Evolutionary conservation across 202 grass and related monocot species (phyloP).

Genomic region (Carex sylvatica): DNA sequence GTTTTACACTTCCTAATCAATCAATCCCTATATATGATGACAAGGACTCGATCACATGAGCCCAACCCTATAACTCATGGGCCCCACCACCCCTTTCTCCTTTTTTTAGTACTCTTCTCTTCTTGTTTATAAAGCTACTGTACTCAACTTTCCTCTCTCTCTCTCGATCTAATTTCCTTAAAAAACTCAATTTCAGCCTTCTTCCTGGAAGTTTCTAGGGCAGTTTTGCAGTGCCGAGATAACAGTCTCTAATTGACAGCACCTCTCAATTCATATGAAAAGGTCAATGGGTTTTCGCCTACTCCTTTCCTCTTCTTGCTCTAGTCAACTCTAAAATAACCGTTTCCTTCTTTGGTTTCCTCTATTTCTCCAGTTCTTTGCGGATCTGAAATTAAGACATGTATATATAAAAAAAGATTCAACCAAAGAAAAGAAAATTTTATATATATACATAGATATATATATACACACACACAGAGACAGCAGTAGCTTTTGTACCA

Average conservation of each 20-base stretch:
- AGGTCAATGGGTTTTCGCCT: constrained; percentile 30
- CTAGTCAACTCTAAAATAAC: constrained; percentile 26
- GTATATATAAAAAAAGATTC: constrained; percentile 21
- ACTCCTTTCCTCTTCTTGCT: constrained; percentile 4
- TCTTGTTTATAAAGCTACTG: constrained; percentile 66
- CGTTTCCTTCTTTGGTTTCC: constrained; percentile 14
- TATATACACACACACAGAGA: neutral
- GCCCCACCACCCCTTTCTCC: constrained; percentile 22
- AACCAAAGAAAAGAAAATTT: constrained; percentile 5
- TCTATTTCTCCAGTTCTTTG: constrained; percentile 6
- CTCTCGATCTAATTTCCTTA: constrained; percentile 33
- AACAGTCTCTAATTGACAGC: neutral
- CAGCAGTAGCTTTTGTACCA: constrained; percentile 14
- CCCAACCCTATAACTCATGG: constrained; percentile 61
- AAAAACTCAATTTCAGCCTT: constrained; percentile 25
- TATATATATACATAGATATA: constrained; percentile 18
- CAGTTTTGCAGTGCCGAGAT: constrained; percentile 26
- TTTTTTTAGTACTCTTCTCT: neutral
- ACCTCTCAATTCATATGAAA: neutral
- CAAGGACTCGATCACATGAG: constrained; percentile 97
- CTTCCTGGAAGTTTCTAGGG: constrained; percentile 28
- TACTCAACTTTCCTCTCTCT: constrained; percentile 27
- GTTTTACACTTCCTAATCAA: constrained; percentile 43
- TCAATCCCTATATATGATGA: constrained; percentile 36
- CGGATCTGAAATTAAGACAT: constrained; percentile 21